Evolutionary conservation across 2,329 filamentous ascomycete species (phyloP).

Genomic region (Penicillium freii): DNA sequence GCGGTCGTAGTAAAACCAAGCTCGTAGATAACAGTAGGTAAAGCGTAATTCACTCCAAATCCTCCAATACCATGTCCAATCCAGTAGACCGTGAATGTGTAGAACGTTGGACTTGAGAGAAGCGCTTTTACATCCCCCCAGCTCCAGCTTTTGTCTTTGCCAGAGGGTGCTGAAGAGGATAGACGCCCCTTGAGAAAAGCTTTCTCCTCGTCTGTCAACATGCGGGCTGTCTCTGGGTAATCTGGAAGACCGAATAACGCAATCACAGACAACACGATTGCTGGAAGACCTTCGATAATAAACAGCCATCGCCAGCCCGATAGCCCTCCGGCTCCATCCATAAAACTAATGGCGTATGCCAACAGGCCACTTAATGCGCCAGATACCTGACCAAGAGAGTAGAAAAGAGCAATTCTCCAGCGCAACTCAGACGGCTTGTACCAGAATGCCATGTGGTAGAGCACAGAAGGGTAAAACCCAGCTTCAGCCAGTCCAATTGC

Average conservation of each 20-base stretch:
- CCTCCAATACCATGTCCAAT: constrained; percentile 46
- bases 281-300: constrained; percentile 39
- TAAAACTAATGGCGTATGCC: constrained; percentile 41
- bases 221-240: constrained; percentile 33
- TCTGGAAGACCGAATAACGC: constrained; percentile 34
- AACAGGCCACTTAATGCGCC: constrained; percentile 35
- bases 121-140: constrained; percentile 31
- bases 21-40: constrained; percentile 47
- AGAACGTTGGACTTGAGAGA: constrained; percentile 37
- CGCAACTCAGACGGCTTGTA: constrained; percentile 39
- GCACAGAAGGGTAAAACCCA: constrained; percentile 37
- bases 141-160: constrained; percentile 36
- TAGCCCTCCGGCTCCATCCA: constrained; percentile 34
- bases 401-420: constrained; percentile 41
- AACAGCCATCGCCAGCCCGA: constrained; percentile 43
- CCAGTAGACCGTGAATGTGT: constrained; percentile 42
- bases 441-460: constrained; percentile 44
- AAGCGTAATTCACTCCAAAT: constrained; percentile 41
- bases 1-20: constrained; percentile 45
- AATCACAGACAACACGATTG: constrained; percentile 32
- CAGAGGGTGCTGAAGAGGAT: constrained; percentile 30
- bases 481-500: constrained; percentile 39
- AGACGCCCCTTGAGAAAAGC: constrained; percentile 27
- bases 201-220: constrained; percentile 31
- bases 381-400: constrained; percentile 37